Evolutionary conservation across 257 asterid genomes (phyloP), one percentile per base, ranked within the genome.

Genomic region (Solanum rostratum): DNA sequence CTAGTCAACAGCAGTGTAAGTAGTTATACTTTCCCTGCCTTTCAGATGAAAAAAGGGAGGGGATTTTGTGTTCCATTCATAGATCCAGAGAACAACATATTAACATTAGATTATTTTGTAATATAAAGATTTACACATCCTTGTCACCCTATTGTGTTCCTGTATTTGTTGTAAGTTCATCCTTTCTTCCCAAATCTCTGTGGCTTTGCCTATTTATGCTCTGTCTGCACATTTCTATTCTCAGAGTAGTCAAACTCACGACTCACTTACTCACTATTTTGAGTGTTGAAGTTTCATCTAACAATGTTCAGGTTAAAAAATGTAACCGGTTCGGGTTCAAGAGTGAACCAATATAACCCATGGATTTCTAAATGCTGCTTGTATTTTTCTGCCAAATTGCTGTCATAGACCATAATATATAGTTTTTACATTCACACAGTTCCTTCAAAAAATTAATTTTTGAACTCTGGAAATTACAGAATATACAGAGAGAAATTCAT

Each of bases 1-100:
- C 84, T 60, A 86, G 86, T 5, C 84, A 81, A 39, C 88, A 87
- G 11, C 98, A 92, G 60, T 97, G 99, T 90, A 88, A 79, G 62
- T 97, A 93, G 89, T 33, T 55, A 60, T 78, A 84, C 57, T 22
- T 15, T 85, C 82, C 83, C 65, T 53, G 86, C 87, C 84, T 85
- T 89, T 60, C 15, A 20, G 86, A 82, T 63, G 73, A 76, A 85
- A 54, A 86, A 54, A 54, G 8, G 52, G 39, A 29, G 27, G 27
- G 30, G 46, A 20, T 5, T 30, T 60, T 13, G 66, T 29, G 60
- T 54, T 88, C 79, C 63, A 83, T 70, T 53, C 80, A 83, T 29
- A 52, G 20, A 81, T 11, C 30, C 84, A 57, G 57, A 82, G 60
- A 65, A 41, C 43, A 82, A 45, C 45, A 80, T 65, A 49, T 62